phyloP scores from a whole-genome alignment of 1,284 basidiomycete species.

The Leccinum solheimii region DNA sequence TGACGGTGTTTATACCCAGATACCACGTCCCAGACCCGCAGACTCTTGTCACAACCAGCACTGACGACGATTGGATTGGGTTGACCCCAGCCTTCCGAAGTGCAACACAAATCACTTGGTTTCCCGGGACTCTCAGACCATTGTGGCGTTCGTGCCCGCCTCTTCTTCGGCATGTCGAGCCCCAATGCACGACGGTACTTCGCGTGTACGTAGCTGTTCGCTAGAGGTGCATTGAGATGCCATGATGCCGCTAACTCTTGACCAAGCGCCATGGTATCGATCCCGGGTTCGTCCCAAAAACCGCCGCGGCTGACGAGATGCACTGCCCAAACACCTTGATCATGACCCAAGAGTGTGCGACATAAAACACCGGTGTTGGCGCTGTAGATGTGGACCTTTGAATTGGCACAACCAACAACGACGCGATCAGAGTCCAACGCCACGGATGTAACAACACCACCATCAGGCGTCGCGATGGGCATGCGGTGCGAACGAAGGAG shows the following conservation, averaged over 20 bases:
- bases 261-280: slow-evolving; percentile 4
- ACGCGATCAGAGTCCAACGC: slow-evolving; percentile 86
- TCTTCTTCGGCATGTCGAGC: slow-evolving; percentile 25
- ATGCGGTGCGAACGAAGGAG: slow-evolving; percentile 76
- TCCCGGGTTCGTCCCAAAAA: slow-evolving; percentile 34
- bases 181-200: slow-evolving; percentile 34
- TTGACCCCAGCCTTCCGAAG: slow-evolving; percentile 59
- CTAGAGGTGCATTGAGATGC: slow-evolving; percentile 4
- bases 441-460: slow-evolving; percentile 83
- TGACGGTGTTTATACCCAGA: slow-evolving; percentile 59
- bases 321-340: slow-evolving; percentile 91
- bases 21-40: slow-evolving; percentile 90
- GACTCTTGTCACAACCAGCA: slow-evolving; percentile 88
- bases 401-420: slow-evolving; percentile 88
- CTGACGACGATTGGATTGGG: slow-evolving; percentile 79
- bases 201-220: slow-evolving; percentile 29
- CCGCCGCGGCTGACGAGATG: slow-evolving; percentile 64
- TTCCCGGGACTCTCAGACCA: slow-evolving; percentile 27
- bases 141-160: slow-evolving; percentile 12
- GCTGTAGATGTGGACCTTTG: slow-evolving; percentile 87
- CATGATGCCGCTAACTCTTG: slow-evolving; percentile 6
- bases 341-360: slow-evolving; percentile 83
- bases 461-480: slow-evolving; percentile 53
- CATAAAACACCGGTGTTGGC: slow-evolving; percentile 77
- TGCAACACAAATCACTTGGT: slow-evolving; percentile 65